Conservation (phyloP, 116 monocot species). For the Dioscorea cayenensis region DNA sequence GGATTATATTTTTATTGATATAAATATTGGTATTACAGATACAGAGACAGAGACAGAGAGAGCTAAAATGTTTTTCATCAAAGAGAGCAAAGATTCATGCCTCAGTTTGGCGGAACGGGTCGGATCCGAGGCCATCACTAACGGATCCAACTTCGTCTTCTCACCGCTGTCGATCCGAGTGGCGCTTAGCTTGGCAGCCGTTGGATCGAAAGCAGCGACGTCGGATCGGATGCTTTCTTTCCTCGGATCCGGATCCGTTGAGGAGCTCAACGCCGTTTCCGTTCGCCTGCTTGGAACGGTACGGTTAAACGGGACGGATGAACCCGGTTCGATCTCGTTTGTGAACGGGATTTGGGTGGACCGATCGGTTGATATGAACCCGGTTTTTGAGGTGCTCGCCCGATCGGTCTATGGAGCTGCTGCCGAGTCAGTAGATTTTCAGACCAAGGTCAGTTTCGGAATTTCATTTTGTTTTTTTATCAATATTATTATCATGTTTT, state of each 20-base stretch:
- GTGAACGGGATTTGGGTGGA: conserved; percentile 1
- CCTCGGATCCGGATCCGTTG: no score
- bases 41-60: no score
- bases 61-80: no score
- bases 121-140: neutral
- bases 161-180: neutral
- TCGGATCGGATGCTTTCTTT: neutral
- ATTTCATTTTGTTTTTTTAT: neutral
- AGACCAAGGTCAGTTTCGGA: neutral
- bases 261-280: neutral
- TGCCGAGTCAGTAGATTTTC: neutral
- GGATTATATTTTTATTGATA: no score
- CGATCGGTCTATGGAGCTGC: neutral
- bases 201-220: neutral
- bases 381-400: neutral
- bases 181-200: neutral
- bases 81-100: neutral
- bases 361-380: neutral
- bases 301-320: no score
- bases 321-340: neutral
- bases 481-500: no score
- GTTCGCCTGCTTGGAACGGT: no score
- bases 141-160: neutral
- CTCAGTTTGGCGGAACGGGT: neutral
- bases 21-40: no score